These are phyloP conservation scores for Globisporangium apiculatum DNA, from an alignment of 352 stramenopile species.

Conservation along the genomic window DNA sequence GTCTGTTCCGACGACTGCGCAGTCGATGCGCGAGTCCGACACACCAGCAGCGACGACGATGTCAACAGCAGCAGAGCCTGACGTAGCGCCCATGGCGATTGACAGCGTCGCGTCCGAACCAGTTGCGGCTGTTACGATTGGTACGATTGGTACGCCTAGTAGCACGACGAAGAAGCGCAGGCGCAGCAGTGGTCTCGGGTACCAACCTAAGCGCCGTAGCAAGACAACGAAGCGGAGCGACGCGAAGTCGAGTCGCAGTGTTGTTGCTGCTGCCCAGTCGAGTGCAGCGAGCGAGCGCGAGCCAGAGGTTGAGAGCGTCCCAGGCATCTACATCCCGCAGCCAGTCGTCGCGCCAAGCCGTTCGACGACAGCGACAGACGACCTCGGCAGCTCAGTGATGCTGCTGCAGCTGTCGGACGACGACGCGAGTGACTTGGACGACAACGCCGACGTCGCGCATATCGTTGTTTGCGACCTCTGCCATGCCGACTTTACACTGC, in stretches of 20 bases:
- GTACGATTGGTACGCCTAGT: no score
- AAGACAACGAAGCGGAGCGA: slow-evolving; percentile 4
- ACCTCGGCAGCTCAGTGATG: slow-evolving; percentile 6
- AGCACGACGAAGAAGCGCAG: slow-evolving; percentile 18
- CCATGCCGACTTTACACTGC: slow-evolving; percentile 66
- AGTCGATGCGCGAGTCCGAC: neutral
- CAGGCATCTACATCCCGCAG: slow-evolving; percentile 6
- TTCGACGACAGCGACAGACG: slow-evolving; percentile 4
- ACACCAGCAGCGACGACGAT: neutral
- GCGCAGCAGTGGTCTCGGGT: slow-evolving; percentile 9
- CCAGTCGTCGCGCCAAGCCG: slow-evolving; percentile 2
- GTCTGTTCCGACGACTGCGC: neutral
- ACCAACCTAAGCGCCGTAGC: slow-evolving; percentile 7
- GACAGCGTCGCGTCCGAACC: no score
- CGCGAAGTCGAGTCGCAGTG: no score
- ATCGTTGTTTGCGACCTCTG: slow-evolving; percentile 76
- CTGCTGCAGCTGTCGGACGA: slow-evolving; percentile 29
- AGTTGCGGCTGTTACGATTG: no score
- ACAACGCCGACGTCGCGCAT: slow-evolving; percentile 32
- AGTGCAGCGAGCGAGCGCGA: neutral
- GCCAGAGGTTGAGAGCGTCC: neutral
- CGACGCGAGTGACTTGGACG: slow-evolving; percentile 27
- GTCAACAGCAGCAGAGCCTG: neutral
- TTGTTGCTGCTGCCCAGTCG: neutral
- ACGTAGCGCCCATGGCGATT: neutral